These are phyloP conservation scores for Lentinula novae-zelandiae DNA, from an alignment of 1,284 basidiomycete genomes.

Conservation along the genomic window DNA sequence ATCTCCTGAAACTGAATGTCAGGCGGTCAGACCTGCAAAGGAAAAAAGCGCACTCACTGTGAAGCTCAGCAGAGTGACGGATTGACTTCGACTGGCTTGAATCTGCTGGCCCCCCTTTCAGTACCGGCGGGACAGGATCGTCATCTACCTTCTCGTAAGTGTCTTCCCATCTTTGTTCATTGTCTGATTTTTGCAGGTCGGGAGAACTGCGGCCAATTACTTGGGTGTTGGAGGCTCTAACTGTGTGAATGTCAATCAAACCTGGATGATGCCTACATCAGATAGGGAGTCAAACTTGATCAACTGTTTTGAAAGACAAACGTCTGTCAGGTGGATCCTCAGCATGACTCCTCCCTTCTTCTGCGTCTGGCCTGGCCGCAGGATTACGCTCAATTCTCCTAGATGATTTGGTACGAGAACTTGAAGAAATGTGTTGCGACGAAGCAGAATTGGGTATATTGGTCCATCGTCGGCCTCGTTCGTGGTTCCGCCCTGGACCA, in stretches of 20 bases:
- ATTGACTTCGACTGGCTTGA: background rate
- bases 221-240: background rate
- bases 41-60: background rate
- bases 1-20: background rate
- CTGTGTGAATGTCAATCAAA: background rate
- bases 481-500: background rate
- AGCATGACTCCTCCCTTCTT: no score
- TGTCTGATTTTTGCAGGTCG: background rate
- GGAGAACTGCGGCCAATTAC: background rate
- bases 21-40: no score
- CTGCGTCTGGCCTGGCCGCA: no score
- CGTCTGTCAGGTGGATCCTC: no score
- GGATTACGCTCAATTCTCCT: background rate
- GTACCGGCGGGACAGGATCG: background rate
- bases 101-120: background rate
- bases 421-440: background rate
- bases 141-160: background rate
- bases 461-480: background rate
- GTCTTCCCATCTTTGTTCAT: background rate
- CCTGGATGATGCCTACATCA: no score
- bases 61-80: background rate
- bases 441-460: background rate
- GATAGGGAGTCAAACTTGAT: no score
- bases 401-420: background rate
- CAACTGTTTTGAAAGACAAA: no score